Base-by-base conservation (phyloP, 306 rosid genomes). In the Vigna angularis region DNA sequence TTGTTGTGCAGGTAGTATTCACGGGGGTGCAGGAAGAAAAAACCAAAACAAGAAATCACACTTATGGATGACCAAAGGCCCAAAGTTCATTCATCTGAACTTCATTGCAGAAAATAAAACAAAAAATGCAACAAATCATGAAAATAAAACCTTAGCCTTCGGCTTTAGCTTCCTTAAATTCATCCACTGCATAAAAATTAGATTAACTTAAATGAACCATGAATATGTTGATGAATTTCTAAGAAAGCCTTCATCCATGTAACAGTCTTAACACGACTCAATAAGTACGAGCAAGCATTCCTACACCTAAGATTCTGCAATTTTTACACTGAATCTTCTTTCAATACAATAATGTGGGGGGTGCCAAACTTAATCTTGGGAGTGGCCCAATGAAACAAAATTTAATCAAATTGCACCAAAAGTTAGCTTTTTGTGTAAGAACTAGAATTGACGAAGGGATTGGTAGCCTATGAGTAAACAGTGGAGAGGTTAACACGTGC, bases 401-500 rank as follows among this genome's bases (percentile, higher is more conserved):
- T 69, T 48, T 68, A 67, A 22, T 68, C 14, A 68, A 15, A 68
- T 48, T 68, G 24, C 24, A 48, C 6, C 6, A 58, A 73, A 58
- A 73, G 32, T 55, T 74, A 4, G 28, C 57, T 58, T 59, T 30
- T 34, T 9, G 0, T 70, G 34, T 66, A 66, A 11, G 38, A 72
- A 72, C 0, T 55, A 3, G 17, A 73, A 56, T 40, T 73, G 9
- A 24, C 14, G 11, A 57, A 42, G 77, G 20, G 24, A 24, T 20
- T 57, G 56, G 11, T 51, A 49, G 30, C 44, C 73, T 48, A 68
- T 45, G 13, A 14, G 56, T 9, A 52, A 7, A 72, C 24, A 7
- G 24, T 4, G 42, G 24, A 56, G 77, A 36, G 53, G 6, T 11
- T 28, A 57, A 58, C 78, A 73, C 56, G 65, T 76, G 53, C 65